Evolutionary conservation across 1,139 yeast species (phyloP).

Genomic region (Geotrichum carabidarum): DNA sequence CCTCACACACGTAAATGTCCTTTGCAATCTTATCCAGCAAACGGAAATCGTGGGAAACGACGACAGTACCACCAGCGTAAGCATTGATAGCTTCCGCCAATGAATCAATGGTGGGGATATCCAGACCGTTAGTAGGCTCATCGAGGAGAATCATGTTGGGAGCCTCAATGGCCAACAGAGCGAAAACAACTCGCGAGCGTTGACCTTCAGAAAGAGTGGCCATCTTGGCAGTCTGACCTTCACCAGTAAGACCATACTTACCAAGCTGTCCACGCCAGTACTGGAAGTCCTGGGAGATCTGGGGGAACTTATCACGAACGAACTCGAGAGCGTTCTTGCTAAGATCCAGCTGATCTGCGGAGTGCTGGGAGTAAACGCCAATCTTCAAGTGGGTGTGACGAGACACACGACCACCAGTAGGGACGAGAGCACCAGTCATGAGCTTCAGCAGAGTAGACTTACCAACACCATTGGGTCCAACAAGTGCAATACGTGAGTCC

Average conservation of each 20-base stretch:
- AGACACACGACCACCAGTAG: slow-evolving; percentile 91
- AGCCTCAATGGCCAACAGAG: slow-evolving; percentile 86
- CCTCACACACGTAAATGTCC: slow-evolving; percentile 92
- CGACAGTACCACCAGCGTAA: slow-evolving; percentile 96
- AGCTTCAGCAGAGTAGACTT: slow-evolving; percentile 91
- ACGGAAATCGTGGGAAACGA: slow-evolving; percentile 98
- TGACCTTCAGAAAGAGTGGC: slow-evolving; percentile 98
- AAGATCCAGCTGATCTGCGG: slow-evolving; percentile 95
- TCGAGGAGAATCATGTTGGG: slow-evolving; percentile 93
- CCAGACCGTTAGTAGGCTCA: slow-evolving; percentile 99
- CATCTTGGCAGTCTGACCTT: slow-evolving; percentile 97
- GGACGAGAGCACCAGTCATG: slow-evolving; percentile 89
- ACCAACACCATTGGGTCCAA: slow-evolving; percentile 99
- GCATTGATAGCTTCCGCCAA: slow-evolving; percentile 92
- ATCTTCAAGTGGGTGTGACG: slow-evolving; percentile 96
- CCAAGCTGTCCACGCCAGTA: slow-evolving; percentile 99
- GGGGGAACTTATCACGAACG: slow-evolving; percentile 87
- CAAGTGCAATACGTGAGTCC: slow-evolving; percentile 97
- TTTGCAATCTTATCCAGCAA: slow-evolving; percentile 94
- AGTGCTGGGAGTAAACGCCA: slow-evolving; percentile 98
- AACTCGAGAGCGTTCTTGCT: slow-evolving; percentile 93
- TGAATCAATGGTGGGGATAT: slow-evolving; percentile 95
- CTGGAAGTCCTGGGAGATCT: slow-evolving; percentile 93
- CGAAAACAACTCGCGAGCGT: slow-evolving; percentile 97
- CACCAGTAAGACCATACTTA: slow-evolving; percentile 97